Evolutionary conservation across 805 yeast genomes (phyloP), one percentile per base, ranked within the genome.

Genomic region (Barnettozyma vustinii): DNA sequence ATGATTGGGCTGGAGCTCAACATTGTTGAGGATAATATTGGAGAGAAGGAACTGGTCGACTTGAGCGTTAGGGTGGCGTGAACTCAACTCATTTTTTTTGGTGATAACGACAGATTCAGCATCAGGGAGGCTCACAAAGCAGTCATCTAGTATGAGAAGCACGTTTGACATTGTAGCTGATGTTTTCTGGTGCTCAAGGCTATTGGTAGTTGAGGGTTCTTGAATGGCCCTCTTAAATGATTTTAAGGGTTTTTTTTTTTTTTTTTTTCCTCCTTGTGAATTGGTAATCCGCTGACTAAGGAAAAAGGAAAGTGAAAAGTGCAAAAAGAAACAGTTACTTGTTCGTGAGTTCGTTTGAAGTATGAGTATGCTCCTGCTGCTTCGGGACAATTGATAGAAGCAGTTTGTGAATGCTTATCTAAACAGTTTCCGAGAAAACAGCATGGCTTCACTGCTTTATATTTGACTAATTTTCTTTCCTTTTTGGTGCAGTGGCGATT

Each of bases 31-130:
- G 4, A 59, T 59, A n/a, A 61, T 56, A 37, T 58, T 59, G 32
- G 64, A 60, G 5, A 61, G 49, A 18, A 61, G 46, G 40, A 44
- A 60, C 37, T 61, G 65, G 40, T 61, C 63, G 35, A 60, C 46
- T 8, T 41, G 30, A 2, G 54, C 35, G 16, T 44, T 42, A 5
- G 53, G 39, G 43, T 58, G 57, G 9, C 45, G 42, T 1, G 37
- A 23, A 1, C 20, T 10, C 12, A 61, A 47, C 32, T 52, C 58
- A 15, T 42, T 32, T 43, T 56, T 61, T 49, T 59, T 57, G 16
- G 44, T 23, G 5, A 45, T 25, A 5, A 61, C 42, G 16, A 55
- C 49, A 10, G 27, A 8, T 37, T 56, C 60, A 13, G 64, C 65
- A 9, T 54, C 55, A 9, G 60, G 51, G 1, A 52, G 41, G 1